Conservation (phyloP, 2,329 filamentous ascomycete genomes). For the Aureobasidium lini region DNA sequence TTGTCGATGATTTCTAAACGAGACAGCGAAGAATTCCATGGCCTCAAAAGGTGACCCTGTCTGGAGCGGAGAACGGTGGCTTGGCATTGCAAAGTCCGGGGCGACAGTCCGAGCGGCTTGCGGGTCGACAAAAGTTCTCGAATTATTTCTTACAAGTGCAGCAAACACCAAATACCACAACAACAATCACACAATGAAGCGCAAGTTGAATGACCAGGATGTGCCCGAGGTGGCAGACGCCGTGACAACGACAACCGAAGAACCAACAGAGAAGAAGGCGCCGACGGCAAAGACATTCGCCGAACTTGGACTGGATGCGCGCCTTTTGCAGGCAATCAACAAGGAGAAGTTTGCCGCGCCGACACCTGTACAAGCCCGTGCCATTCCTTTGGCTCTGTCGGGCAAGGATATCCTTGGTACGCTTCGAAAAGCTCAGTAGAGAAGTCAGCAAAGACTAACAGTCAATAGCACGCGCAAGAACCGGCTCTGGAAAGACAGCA, state of each 20-base stretch:
- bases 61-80: neutral
- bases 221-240: constrained; percentile 32
- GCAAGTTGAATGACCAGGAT: constrained; percentile 43
- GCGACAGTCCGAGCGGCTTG: constrained; percentile 5
- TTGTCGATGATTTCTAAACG: no score
- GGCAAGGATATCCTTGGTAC: constrained; percentile 74
- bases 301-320: constrained; percentile 70
- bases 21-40: no score
- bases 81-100: constrained; percentile 7
- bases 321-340: constrained; percentile 77
- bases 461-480: constrained; percentile 72
- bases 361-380: constrained; percentile 79
- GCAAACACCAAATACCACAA: constrained; percentile 1
- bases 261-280: neutral
- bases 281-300: constrained; percentile 53
- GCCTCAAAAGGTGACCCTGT: neutral
- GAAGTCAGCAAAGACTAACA: constrained; percentile 15
- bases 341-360: constrained; percentile 78
- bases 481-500: constrained; percentile 95
- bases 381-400: constrained; percentile 79
- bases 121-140: constrained; percentile 4
- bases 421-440: neutral
- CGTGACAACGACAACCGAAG: constrained; percentile 14
- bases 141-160: neutral
- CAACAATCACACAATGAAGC: constrained; percentile 31